A percentile compares a stretch with the other conserved stretches of the same genome.
Conservation (phyloP, 2,329 filamentous ascomycete species). For the Pseudopyrenochaeta lycopersici region DNA sequence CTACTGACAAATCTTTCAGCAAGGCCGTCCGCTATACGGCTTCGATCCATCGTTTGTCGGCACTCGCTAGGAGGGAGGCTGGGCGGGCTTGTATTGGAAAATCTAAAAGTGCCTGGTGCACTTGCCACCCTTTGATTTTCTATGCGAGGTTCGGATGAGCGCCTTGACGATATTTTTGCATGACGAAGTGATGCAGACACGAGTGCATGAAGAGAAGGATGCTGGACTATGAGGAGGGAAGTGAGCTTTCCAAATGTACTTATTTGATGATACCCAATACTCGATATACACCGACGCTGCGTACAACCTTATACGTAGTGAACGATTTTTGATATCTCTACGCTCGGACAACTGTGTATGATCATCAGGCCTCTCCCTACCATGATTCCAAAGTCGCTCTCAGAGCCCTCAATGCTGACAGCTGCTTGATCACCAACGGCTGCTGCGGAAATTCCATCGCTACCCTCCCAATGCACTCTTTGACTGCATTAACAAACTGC, state of each 20-base stretch:
- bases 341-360: too few species aligned
- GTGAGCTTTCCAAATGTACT: not conserved
- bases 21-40: constrained; percentile 34
- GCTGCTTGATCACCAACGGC: too few species aligned
- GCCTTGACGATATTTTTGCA: not conserved
- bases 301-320: too few species aligned
- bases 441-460: too few species aligned
- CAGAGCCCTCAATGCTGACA: too few species aligned
- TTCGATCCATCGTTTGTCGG: constrained; percentile 28
- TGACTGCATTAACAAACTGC: constrained; percentile 11
- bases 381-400: too few species aligned
- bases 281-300: not conserved
- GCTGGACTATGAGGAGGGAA: not conserved
- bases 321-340: too few species aligned
- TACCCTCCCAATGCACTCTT: constrained; percentile 1
- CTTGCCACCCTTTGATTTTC: not conserved
- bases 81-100: not conserved
- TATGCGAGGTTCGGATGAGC: not conserved
- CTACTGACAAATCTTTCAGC: constrained; percentile 18
- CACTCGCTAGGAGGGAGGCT: not conserved
- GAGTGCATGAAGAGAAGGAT: not conserved
- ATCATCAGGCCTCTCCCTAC: too few species aligned
- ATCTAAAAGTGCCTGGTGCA: not conserved
- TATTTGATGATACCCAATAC: not conserved
- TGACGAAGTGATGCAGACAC: not conserved